phyloP scores from a whole-genome alignment of 2,329 filamentous ascomycete species.

The Cordyceps javanica region DNA sequence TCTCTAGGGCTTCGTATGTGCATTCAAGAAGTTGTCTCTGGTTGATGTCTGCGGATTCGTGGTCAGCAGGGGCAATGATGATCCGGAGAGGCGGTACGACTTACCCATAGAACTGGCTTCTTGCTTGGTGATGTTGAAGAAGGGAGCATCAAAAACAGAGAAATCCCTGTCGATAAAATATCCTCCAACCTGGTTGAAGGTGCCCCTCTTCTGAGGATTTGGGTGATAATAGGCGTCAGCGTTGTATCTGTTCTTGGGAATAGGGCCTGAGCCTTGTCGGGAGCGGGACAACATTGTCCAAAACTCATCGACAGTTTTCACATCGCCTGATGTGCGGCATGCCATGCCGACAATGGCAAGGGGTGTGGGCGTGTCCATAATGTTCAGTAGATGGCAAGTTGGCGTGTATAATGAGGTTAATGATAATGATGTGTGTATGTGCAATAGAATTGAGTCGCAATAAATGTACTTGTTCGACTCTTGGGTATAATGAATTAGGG shows the following conservation, averaged over 20 bases:
- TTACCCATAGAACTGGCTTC: constrained; percentile 42
- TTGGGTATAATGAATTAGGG: constrained; percentile 5
- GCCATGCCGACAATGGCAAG: constrained; percentile 44
- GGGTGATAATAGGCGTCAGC: constrained; percentile 36
- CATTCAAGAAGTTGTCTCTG: constrained; percentile 47
- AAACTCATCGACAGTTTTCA: constrained; percentile 35
- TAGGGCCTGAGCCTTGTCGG: constrained; percentile 34
- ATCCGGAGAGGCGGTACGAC: not conserved
- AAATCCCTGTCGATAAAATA: constrained; percentile 42
- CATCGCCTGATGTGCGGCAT: constrained; percentile 39
- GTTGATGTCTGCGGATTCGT: constrained; percentile 39
- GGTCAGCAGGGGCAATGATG: not conserved
- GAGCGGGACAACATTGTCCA: constrained; percentile 38
- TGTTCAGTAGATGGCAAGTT: not conserved
- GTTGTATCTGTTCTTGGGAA: constrained; percentile 43
- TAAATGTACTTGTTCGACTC: constrained; percentile 9
- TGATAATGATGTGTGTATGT: not conserved
- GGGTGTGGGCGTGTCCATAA: constrained; percentile 19
- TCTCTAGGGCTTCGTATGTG: constrained; percentile 49
- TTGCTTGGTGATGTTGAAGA: constrained; percentile 46
- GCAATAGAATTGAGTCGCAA: not conserved
- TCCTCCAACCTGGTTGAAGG: constrained; percentile 29
- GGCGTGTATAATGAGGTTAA: not conserved
- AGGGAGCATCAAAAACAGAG: constrained; percentile 43
- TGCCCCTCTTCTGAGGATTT: constrained; percentile 35